Conservation (phyloP, 208 protist genomes). For the Leishmania amazonensis region DNA sequence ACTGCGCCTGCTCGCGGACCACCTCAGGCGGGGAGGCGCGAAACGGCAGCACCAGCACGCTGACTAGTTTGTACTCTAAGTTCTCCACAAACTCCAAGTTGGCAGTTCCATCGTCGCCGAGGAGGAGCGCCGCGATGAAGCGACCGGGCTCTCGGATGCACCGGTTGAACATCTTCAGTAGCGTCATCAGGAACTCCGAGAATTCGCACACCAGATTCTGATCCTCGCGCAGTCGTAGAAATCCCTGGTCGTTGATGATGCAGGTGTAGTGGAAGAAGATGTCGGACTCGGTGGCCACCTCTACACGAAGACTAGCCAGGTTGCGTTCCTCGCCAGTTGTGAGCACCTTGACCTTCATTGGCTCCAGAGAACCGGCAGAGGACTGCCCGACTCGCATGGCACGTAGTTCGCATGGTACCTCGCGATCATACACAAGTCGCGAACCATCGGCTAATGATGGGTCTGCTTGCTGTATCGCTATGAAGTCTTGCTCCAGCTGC, state of each 20-base stretch:
- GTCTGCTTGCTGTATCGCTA: constrained; percentile 91
- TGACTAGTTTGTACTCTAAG: constrained; percentile 95
- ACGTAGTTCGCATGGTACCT: constrained; percentile 92
- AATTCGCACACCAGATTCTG: constrained; percentile 95
- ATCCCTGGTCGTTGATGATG: constrained; percentile 88
- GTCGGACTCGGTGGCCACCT: constrained; percentile 92
- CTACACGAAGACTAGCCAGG: constrained; percentile 71
- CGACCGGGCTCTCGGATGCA: constrained; percentile 90
- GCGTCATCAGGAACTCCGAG: constrained; percentile 90
- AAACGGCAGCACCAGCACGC: constrained; percentile 91
- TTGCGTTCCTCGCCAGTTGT: constrained; percentile 84
- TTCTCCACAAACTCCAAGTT: constrained; percentile 95
- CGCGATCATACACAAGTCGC: constrained; percentile 89
- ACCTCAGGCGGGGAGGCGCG: constrained; percentile 82
- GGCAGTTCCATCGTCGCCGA: constrained; percentile 81
- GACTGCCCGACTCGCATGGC: constrained; percentile 66
- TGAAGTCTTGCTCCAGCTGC: constrained; percentile 92
- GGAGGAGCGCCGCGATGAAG: constrained; percentile 88
- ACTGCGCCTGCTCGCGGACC: constrained; percentile 92
- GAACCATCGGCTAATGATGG: constrained; percentile 91
- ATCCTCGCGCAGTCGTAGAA: constrained; percentile 78
- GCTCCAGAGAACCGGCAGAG: constrained; percentile 86
- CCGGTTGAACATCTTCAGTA: constrained; percentile 94
- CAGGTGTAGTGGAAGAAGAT: constrained; percentile 95
- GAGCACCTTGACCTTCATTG: constrained; percentile 92